These are phyloP conservation scores for Musa itinerans DNA, from an alignment of 176 grass and related monocot genomes.

Conservation along the genomic window DNA sequence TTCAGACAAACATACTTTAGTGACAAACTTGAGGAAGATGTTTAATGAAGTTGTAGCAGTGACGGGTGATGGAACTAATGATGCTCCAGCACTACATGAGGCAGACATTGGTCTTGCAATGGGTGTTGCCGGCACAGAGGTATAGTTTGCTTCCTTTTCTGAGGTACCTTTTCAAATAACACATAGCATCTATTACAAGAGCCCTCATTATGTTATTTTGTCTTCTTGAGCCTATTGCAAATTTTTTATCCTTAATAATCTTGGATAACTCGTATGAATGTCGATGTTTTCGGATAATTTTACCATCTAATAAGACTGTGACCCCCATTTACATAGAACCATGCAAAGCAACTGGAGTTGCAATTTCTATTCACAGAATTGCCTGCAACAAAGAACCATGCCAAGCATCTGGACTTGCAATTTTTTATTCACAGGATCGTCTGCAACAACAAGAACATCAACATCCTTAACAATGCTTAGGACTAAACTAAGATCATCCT, in stretches of 20 bases:
- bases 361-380: no score
- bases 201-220: neutral
- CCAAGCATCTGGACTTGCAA: no score
- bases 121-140: slow-evolving; percentile 92
- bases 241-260: no score
- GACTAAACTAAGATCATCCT: neutral
- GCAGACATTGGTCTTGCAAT: slow-evolving; percentile 88
- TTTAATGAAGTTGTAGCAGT: slow-evolving; percentile 78
- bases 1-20: slow-evolving; percentile 79
- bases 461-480: neutral
- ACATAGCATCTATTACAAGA: neutral
- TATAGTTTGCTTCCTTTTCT: slow-evolving; percentile 6
- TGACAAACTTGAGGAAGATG: slow-evolving; percentile 74
- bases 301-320: no score
- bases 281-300: no score
- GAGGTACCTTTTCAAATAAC: neutral
- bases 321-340: no score
- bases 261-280: no score
- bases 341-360: no score
- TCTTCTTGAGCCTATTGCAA: no score
- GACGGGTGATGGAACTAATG: slow-evolving; percentile 84
- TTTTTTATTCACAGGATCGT: no score
- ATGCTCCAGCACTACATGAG: slow-evolving; percentile 90
- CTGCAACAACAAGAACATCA: no score
- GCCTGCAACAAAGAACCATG: no score